phyloP scores from a whole-genome alignment of 2,329 filamentous ascomycete genomes.

The Aspergillaceae sp. region DNA sequence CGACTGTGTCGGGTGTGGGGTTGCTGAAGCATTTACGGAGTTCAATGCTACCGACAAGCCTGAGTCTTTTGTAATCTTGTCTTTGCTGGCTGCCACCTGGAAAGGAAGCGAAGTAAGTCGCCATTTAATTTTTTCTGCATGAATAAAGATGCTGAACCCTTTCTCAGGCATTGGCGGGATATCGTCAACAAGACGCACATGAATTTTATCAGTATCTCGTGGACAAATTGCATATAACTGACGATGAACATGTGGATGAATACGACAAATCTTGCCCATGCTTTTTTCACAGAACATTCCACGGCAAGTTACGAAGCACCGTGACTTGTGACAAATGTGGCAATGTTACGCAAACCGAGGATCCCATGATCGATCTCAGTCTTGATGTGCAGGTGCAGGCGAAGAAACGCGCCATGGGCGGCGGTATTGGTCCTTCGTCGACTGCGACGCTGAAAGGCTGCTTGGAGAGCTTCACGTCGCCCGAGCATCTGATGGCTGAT shows the following conservation, averaged over 20 bases:
- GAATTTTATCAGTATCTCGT: slow-evolving; percentile 95
- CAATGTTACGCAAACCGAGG: slow-evolving; percentile 70
- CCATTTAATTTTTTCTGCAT: background rate
- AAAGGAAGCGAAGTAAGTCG: slow-evolving; percentile 63
- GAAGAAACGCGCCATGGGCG: slow-evolving; percentile 40
- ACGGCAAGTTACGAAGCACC: slow-evolving; percentile 80
- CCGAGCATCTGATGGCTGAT: slow-evolving; percentile 64
- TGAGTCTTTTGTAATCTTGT: slow-evolving; percentile 82
- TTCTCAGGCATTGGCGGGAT: slow-evolving; percentile 64
- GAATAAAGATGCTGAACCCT: slow-evolving; percentile 1
- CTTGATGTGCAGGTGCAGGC: slow-evolving; percentile 72
- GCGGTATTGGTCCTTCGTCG: slow-evolving; percentile 26
- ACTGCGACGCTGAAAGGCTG: slow-evolving; percentile 61
- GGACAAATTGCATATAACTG: slow-evolving; percentile 72
- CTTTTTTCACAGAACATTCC: slow-evolving; percentile 90
- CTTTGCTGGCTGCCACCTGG: slow-evolving; percentile 84
- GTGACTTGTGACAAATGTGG: slow-evolving; percentile 85
- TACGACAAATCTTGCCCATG: slow-evolving; percentile 56
- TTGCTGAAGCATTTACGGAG: slow-evolving; percentile 56
- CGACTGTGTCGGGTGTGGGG: slow-evolving; percentile 52
- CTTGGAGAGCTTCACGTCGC: slow-evolving; percentile 77
- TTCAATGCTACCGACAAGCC: slow-evolving; percentile 57
- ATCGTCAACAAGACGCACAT: slow-evolving; percentile 92
- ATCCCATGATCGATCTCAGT: slow-evolving; percentile 85
- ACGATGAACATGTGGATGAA: slow-evolving; percentile 63